These are phyloP conservation scores for Aspergillus chevalieri DNA, from an alignment of 2,329 filamentous ascomycete species.

Conservation along the genomic window DNA sequence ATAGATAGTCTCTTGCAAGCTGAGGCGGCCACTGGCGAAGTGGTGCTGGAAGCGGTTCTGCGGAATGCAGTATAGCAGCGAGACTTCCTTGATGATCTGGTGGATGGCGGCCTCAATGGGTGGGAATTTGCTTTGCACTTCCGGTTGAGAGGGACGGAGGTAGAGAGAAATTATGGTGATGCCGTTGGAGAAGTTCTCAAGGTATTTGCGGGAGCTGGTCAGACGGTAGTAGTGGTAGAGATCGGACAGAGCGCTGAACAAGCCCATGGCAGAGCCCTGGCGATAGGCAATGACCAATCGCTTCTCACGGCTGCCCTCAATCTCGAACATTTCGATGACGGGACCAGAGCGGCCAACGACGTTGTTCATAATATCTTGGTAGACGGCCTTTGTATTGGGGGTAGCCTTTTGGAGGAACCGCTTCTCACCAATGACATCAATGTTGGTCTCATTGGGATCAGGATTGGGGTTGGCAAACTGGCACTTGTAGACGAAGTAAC, in stretches of 20 bases:
- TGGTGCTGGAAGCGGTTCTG: conserved; percentile 92
- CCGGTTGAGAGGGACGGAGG: conserved; percentile 63
- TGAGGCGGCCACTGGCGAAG: conserved; percentile 79
- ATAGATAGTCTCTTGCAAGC: conserved; percentile 94
- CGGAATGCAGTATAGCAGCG: conserved; percentile 92
- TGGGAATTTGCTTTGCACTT: conserved; percentile 55
- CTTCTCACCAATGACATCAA: conserved; percentile 87
- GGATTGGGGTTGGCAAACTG: conserved; percentile 75
- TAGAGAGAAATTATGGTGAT: conserved; percentile 97
- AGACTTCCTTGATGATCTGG: conserved; percentile 98
- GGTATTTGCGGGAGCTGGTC: conserved; percentile 93
- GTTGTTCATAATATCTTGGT: conserved; percentile 84
- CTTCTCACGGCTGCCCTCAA: conserved; percentile 86
- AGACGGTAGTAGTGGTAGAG: conserved; percentile 98
- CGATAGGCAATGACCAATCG: conserved; percentile 91
- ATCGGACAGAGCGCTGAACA: conserved; percentile 93
- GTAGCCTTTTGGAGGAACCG: conserved; percentile 96
- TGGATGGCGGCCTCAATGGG: conserved; percentile 92
- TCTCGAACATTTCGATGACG: conserved; percentile 96
- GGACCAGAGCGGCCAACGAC: conserved; percentile 81
- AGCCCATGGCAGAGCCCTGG: conserved; percentile 79
- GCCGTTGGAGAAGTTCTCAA: conserved; percentile 98
- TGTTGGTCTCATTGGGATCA: conserved; percentile 68
- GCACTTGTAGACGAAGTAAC: conserved; percentile 98
- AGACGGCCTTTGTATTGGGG: conserved; percentile 89